A percentile compares a stretch with the other conserved stretches of the same genome.
Conservation (phyloP, 2,329 filamentous ascomycete species). For the Diaporthe longicolla region DNA sequence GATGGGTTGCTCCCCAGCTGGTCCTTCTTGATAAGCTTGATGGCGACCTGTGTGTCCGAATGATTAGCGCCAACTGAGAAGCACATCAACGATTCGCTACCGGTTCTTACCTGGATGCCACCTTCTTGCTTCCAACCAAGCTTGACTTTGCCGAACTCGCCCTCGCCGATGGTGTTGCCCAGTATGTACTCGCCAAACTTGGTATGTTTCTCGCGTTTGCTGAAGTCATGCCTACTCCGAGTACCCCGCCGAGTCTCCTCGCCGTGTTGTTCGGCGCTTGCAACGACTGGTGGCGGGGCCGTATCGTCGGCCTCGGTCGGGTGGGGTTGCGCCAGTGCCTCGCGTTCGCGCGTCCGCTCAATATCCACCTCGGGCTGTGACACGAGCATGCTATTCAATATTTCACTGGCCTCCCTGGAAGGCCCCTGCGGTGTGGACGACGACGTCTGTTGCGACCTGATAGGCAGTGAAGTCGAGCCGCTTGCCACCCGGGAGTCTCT, state of each 20-base stretch:
- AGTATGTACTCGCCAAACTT: constrained; percentile 97
- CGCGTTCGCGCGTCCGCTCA: constrained; percentile 78
- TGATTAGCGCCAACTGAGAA: constrained; percentile 20
- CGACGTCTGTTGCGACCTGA: constrained; percentile 60
- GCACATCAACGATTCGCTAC: constrained; percentile 41
- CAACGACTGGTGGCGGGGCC: constrained; percentile 60
- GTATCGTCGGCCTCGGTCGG: constrained; percentile 56
- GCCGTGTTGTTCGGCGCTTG: constrained; percentile 55
- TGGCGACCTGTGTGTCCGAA: constrained; percentile 77
- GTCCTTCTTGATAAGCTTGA: constrained; percentile 97
- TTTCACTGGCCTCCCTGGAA: constrained; percentile 82
- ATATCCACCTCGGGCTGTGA: constrained; percentile 82
- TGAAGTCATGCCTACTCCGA: constrained; percentile 73
- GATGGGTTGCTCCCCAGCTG: constrained; percentile 89
- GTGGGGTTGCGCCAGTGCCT: constrained; percentile 70
- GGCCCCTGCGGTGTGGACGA: constrained; percentile 71
- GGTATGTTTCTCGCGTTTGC: constrained; percentile 78
- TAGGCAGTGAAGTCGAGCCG: constrained; percentile 58
- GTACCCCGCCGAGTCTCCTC: constrained; percentile 64
- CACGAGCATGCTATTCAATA: constrained; percentile 82
- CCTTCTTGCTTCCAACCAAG: constrained; percentile 98
- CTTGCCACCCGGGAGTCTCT: constrained; percentile 53
- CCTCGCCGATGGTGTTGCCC: constrained; percentile 95
- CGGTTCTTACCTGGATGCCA: constrained; percentile 76
- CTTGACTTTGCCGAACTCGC: constrained; percentile 99